Percentiles rank a stretch among this genome's conserved stretches.
Conservation (phyloP, 768 basidiomycete species). For the Lactifluus subvellereus region DNA sequence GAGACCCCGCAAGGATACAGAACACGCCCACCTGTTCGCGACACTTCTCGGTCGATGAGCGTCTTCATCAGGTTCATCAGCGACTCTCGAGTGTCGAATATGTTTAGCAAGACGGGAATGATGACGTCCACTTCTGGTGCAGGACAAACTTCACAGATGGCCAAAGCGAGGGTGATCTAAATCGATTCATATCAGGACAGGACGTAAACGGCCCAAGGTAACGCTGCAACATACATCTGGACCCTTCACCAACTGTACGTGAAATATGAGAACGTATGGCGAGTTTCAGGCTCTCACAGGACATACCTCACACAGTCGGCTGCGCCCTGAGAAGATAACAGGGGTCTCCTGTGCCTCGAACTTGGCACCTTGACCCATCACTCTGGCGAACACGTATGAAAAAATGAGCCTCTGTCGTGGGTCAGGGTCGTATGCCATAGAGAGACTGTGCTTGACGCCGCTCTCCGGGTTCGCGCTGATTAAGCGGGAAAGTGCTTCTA, state of each 20-base stretch:
- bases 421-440: constrained; percentile 71
- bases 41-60: constrained; percentile 82
- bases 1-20: neutral
- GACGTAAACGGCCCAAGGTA: neutral
- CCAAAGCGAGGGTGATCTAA: constrained; percentile 73
- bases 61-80: constrained; percentile 71
- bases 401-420: constrained; percentile 69
- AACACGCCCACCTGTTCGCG: constrained; percentile 53
- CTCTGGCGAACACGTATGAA: constrained; percentile 76
- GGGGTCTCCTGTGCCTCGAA: constrained; percentile 54
- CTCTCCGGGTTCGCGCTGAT: constrained; percentile 81
- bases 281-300: neutral
- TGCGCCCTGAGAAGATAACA: constrained; percentile 26
- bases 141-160: constrained; percentile 85
- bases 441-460: constrained; percentile 83
- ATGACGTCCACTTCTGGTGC: constrained; percentile 75
- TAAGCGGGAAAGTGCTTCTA: constrained; percentile 74
- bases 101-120: constrained; percentile 76
- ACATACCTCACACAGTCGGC: constrained; percentile 33
- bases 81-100: constrained; percentile 73
- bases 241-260: constrained; percentile 58
- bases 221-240: constrained; percentile 49
- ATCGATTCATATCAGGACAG: constrained; percentile 2
- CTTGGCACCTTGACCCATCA: constrained; percentile 72
- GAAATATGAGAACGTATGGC: neutral